Conservation (phyloP, 1,284 basidiomycete species). For the Leccinum cinnamomeum region DNA sequence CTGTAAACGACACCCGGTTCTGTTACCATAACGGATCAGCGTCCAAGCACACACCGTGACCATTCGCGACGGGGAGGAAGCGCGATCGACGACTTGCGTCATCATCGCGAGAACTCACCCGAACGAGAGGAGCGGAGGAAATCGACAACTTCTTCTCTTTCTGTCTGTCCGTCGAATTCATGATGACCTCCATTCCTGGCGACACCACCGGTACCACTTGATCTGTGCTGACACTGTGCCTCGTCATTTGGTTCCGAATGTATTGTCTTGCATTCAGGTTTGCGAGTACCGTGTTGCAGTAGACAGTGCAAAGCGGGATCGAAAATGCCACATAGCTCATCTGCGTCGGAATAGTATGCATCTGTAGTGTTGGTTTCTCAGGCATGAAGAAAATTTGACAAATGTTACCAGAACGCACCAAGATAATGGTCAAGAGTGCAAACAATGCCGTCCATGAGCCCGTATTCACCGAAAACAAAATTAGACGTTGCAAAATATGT, state of each 20-base stretch:
- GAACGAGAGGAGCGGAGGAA: not conserved
- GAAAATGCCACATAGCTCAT: not conserved
- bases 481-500: constrained; percentile 12
- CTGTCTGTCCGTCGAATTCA: not conserved
- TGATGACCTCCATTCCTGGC: not conserved
- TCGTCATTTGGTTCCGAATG: not conserved
- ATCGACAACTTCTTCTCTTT: not conserved
- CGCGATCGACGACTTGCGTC: not conserved
- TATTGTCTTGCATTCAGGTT: constrained; percentile 11
- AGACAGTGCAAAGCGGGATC: constrained; percentile 15
- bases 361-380: not conserved
- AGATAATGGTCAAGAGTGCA: constrained; percentile 11
- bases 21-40: not conserved
- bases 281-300: constrained; percentile 14
- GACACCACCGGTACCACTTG: not conserved
- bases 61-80: not conserved
- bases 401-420: constrained; percentile 8
- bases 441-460: constrained; percentile 16
- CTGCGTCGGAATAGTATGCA: constrained; percentile 1
- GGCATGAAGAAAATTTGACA: not conserved
- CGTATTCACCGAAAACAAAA: constrained; percentile 12
- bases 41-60: not conserved
- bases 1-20: not conserved
- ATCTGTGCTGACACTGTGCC: not conserved
- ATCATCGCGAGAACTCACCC: not conserved